These are phyloP conservation scores for Talaromyces verruculosus DNA, from an alignment of 2,329 filamentous ascomycete genomes.

Conservation along the genomic window DNA sequence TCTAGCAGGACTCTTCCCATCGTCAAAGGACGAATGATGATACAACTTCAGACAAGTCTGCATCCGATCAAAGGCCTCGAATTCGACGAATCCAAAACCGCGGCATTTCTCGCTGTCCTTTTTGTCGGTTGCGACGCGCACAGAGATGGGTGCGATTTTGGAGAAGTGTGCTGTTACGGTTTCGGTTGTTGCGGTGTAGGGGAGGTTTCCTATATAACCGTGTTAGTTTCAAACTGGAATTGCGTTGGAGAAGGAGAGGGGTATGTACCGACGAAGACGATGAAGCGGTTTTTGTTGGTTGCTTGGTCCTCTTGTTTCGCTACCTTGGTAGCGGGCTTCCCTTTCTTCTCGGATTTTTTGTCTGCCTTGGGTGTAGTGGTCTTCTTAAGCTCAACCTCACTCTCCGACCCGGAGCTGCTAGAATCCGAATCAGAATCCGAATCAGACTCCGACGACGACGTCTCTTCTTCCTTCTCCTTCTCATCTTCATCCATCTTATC, in stretches of 20 bases:
- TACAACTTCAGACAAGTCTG: conserved; percentile 88
- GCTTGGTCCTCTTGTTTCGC: conserved; percentile 16
- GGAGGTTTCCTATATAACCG: conserved; percentile 69
- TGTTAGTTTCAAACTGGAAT: neutral
- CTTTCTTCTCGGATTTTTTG: conserved; percentile 29
- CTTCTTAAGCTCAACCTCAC: conserved; percentile 1
- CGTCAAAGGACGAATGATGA: conserved; percentile 77
- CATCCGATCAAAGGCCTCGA: conserved; percentile 82
- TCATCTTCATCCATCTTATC: neutral
- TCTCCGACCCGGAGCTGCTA: conserved; percentile 1
- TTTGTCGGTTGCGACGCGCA: conserved; percentile 73
- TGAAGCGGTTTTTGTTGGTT: conserved; percentile 60
- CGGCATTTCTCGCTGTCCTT: conserved; percentile 63
- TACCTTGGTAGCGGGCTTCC: conserved; percentile 22
- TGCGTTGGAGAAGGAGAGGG: no score
- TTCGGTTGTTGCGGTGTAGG: conserved; percentile 73
- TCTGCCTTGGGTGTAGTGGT: conserved; percentile 32
- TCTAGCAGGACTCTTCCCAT: conserved; percentile 56
- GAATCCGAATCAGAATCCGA: conserved; percentile 17
- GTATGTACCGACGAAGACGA: conserved; percentile 69
- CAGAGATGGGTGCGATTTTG: conserved; percentile 66
- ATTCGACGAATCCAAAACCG: conserved; percentile 86
- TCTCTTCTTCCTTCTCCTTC: neutral
- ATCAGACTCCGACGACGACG: conserved; percentile 11
- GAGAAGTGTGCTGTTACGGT: conserved; percentile 74